These are phyloP conservation scores for Linum usitatissimum DNA, from an alignment of 345 rosid genomes.

Conservation along the genomic window DNA sequence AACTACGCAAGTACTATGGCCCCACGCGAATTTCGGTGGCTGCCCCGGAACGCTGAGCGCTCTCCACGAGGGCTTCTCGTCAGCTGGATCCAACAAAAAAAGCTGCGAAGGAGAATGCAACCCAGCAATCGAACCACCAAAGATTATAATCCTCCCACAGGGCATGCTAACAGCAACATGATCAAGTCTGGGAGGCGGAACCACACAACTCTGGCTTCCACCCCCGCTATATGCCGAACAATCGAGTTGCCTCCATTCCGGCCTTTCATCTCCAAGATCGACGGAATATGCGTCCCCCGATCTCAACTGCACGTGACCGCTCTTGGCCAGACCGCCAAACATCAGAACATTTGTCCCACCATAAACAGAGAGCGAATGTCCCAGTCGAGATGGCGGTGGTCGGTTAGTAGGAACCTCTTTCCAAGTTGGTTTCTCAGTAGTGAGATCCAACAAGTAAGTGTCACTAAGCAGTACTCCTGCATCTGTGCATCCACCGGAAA, in stretches of 20 bases:
- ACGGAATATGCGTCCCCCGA: slow-evolving; percentile 79
- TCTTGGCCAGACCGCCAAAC: slow-evolving; percentile 91
- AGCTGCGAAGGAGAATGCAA: slow-evolving; percentile 82
- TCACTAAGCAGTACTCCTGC: slow-evolving; percentile 89
- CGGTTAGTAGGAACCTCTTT: slow-evolving; percentile 61
- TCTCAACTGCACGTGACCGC: slow-evolving; percentile 72
- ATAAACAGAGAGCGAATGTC: slow-evolving; percentile 80
- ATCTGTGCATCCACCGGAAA: slow-evolving; percentile 94
- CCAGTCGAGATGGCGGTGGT: slow-evolving; percentile 79
- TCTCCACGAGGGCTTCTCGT: slow-evolving; percentile 89
- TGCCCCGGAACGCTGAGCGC: slow-evolving; percentile 68
- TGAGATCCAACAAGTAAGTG: slow-evolving; percentile 68
- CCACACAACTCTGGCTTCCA: slow-evolving; percentile 49
- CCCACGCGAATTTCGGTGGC: slow-evolving; percentile 91
- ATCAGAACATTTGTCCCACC: slow-evolving; percentile 62
- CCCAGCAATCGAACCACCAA: slow-evolving; percentile 86
- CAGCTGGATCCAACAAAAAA: slow-evolving; percentile 66
- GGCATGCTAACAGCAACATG: slow-evolving; percentile 97
- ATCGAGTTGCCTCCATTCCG: slow-evolving; percentile 71
- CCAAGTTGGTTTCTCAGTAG: slow-evolving; percentile 65
- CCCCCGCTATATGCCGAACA: slow-evolving; percentile 41
- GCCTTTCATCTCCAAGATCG: slow-evolving; percentile 60
- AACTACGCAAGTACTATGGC: slow-evolving; percentile 86
- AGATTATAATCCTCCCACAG: slow-evolving; percentile 77
- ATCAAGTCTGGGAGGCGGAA: slow-evolving; percentile 85